phyloP scores from a whole-genome alignment of 2,329 filamentous ascomycete species.

The Pestalotiopsis sp. region DNA sequence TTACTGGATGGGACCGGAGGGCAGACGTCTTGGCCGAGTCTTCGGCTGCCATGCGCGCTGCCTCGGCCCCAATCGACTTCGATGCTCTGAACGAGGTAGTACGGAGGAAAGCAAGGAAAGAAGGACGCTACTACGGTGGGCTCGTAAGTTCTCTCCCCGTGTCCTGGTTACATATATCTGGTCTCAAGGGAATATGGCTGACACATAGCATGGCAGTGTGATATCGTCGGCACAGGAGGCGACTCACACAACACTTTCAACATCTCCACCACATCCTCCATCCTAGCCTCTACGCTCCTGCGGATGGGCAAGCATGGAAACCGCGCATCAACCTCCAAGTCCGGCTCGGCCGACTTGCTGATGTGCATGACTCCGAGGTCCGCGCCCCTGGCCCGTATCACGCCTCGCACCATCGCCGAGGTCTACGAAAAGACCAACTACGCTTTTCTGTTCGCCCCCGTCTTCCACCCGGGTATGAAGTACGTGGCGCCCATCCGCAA shows the following conservation, averaged over 20 bases:
- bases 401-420: slow-evolving; percentile 67
- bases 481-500: slow-evolving; percentile 84
- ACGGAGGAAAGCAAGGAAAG: slow-evolving; percentile 59
- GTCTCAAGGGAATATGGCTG: not conserved
- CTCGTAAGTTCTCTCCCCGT: slow-evolving; percentile 61
- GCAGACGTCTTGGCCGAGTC: slow-evolving; percentile 86
- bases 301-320: slow-evolving; percentile 95
- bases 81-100: slow-evolving; percentile 63
- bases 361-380: slow-evolving; percentile 72
- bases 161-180: not conserved
- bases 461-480: slow-evolving; percentile 95
- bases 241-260: slow-evolving; percentile 99
- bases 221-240: slow-evolving; percentile 96
- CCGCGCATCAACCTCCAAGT: slow-evolving; percentile 91
- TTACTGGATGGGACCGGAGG: slow-evolving; percentile 81
- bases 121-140: slow-evolving; percentile 80
- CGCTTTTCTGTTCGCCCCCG: slow-evolving; percentile 91
- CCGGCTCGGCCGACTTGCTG: slow-evolving; percentile 90
- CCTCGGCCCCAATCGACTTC: slow-evolving; percentile 73
- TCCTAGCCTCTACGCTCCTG: slow-evolving; percentile 83
- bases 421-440: slow-evolving; percentile 87
- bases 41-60: slow-evolving; percentile 80
- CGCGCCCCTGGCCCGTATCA: slow-evolving; percentile 75
- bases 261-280: slow-evolving; percentile 92
- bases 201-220: slow-evolving; percentile 53